Evolutionary conservation across 2,329 filamentous ascomycete species (phyloP), one percentile per base, ranked within the genome.

Genomic region (Zasmidium angulare): DNA sequence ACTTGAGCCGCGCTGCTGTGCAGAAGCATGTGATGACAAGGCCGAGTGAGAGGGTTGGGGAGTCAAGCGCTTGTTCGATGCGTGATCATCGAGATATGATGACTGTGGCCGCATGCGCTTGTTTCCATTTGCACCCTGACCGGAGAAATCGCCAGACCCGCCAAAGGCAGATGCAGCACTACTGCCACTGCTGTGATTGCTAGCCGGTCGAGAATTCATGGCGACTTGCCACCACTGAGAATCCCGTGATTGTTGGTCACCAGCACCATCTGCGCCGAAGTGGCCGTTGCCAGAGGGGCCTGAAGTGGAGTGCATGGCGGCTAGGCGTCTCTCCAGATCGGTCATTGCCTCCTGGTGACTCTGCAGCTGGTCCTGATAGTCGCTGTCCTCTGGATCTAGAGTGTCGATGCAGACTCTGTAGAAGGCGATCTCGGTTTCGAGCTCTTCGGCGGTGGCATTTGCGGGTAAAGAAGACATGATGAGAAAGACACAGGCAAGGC

Each of bases 371-470:
- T 21, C 21, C 46, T n/a, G 43, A 36, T 70, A 72, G 50, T 72
- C 67, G 48, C 71, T 71, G 21, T 69, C 67, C 26, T 59, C 66
- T 2, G 53, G 36, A 29, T 74, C 72, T n/a, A 76, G 67, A 6
- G 62, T 70, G 7, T 66, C 61, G 4, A 74, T 66, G 2, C 73
- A 60, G 7, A 73, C 66, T 29, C 65, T 58, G 14, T 67, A 65
- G 58, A 74, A 74, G 4, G 63, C 53, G 23, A 76, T 61, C 24
- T 76, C 73, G n/a, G 75, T 71, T 31, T 68, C 66, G 49, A 74
- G 60, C 24, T 68, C 68, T n/a, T 69, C 55, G 26, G 49, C 43
- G 24, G 58, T 59, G 17, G 63, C 53, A 17, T 48, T 22, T 23
- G 40, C 20, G n/a, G 53, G 47, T 21, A 46, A 12, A 9, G 36